Evolutionary conservation across 352 stramenopile species (phyloP).

Genomic region (Phytophthora nicotianae): DNA sequence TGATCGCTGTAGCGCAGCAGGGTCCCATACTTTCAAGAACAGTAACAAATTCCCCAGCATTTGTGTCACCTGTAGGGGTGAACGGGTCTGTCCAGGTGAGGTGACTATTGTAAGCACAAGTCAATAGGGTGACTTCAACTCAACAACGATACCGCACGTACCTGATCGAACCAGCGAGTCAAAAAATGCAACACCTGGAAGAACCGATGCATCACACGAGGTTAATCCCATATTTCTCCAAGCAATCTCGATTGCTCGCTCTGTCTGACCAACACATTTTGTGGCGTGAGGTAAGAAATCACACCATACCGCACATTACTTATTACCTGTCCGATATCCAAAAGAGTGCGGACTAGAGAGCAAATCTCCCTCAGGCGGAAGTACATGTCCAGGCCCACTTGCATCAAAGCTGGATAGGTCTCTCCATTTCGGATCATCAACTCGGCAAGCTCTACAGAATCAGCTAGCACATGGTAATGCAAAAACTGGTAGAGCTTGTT

Average conservation of each 20-base stretch:
- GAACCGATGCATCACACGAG: constrained; percentile 42
- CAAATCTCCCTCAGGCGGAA: constrained; percentile 53
- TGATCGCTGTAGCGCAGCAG: constrained; percentile 31
- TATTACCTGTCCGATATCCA: constrained; percentile 58
- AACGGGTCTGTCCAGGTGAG: constrained; percentile 19
- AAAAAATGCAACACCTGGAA: constrained; percentile 55
- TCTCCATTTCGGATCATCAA: constrained; percentile 45
- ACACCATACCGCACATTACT: too few relatives aligned
- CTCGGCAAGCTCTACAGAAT: constrained; percentile 64
- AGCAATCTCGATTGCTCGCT: constrained; percentile 52
- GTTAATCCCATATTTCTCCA: constrained; percentile 49
- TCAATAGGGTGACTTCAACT: background rate
- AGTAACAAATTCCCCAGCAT: constrained; percentile 57
- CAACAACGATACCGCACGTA: constrained; percentile 10
- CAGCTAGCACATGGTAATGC: constrained; percentile 57
- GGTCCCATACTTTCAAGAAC: constrained; percentile 64
- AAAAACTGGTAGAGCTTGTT: constrained; percentile 73
- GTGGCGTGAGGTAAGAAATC: background rate
- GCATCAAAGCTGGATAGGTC: constrained; percentile 40
- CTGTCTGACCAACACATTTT: constrained; percentile 28
- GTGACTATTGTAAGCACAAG: constrained; percentile 36
- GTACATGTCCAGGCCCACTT: constrained; percentile 75
- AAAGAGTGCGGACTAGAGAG: constrained; percentile 51
- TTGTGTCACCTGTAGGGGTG: constrained; percentile 48
- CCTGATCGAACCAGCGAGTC: constrained; percentile 44